Base-by-base conservation (phyloP, 345 rosid genomes). In the Citrus glauca region DNA sequence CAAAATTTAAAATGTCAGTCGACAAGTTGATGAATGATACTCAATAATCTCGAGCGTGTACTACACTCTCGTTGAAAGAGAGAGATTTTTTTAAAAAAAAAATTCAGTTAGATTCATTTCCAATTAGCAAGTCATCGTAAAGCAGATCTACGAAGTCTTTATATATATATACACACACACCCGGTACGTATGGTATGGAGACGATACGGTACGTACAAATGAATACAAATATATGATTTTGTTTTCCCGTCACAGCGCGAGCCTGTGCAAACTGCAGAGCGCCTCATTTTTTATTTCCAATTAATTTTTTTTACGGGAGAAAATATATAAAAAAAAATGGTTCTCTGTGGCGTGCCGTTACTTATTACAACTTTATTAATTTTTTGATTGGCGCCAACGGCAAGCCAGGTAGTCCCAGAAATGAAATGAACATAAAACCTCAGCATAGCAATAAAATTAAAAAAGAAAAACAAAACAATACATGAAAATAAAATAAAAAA, bases 341-440 rank as follows among this genome's bases (percentile, higher is more conserved):
- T 5, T 35, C 56, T 16, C 62, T 5, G 37, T 35, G 37, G 37
- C 11, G 77, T 81, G 81, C 84, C 71, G 61, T 59, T 73, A 30
- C 55, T 8, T 14, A 35, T 11, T 59, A 35, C 27, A 9, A 7
- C 27, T 13, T 11, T 4, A 35, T 40, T 20, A 20, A 42, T 27
- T 74, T 75, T 65, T 75, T 60, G 61, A 74, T 55, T 28, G 57
- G 77, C 77, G 75, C 82, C 50, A 45, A 45, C 50, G 50, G 17
- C 50, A 3, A 45, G 50, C 17, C 85, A 75, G 78, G 76, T 40
- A 37, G 72, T 38, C 72, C 38, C 60, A 32, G 8, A 50, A 27
- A 77, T 28, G 5, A 22, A 25, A 30, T 30, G 32, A 30, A 3
- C 32, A 72, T 40, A 33, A 19, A 4, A 20, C 24, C 64, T 72